Evolutionary conservation across 257 asterid genomes (phyloP).

Genomic region (Haberlea rhodopensis): DNA sequence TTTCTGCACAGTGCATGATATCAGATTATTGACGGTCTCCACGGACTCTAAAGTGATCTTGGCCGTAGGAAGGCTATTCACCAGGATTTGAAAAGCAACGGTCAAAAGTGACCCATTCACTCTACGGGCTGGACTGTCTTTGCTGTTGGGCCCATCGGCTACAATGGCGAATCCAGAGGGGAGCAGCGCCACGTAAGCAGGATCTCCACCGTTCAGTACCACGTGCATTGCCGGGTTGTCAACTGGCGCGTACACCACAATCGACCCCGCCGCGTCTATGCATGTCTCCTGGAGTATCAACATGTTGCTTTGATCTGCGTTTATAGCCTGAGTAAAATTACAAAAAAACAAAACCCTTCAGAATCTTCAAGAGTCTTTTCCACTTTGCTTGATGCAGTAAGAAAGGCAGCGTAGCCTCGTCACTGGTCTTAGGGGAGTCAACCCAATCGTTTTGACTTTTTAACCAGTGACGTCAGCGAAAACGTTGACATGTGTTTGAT

Average conservation of each 20-base stretch:
- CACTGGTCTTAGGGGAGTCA: neutral
- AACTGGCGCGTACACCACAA: slow-evolving; percentile 62
- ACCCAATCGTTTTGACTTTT: neutral
- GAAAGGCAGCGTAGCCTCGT: neutral
- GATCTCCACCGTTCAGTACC: slow-evolving; percentile 66
- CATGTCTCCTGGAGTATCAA: slow-evolving; percentile 56
- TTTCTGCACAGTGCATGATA: slow-evolving; percentile 59
- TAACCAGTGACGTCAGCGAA: neutral
- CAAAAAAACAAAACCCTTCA: neutral
- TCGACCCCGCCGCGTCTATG: slow-evolving; percentile 54
- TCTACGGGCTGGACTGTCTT: slow-evolving; percentile 31
- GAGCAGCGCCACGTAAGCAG: slow-evolving; percentile 49
- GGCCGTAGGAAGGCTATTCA: slow-evolving; percentile 53
- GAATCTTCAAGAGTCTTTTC: too few relatives aligned
- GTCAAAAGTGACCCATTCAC: slow-evolving; percentile 51
- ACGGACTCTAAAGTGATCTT: slow-evolving; percentile 57
- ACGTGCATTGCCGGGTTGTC: slow-evolving; percentile 63
- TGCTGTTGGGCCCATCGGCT: slow-evolving; percentile 41
- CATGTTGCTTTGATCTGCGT: slow-evolving; percentile 54
- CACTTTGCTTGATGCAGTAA: too few relatives aligned
- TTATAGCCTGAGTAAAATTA: slow-evolving; percentile 33
- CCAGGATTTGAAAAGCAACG: slow-evolving; percentile 57
- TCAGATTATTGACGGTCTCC: slow-evolving; percentile 54
- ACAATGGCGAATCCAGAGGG: slow-evolving; percentile 56
- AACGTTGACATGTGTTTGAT: neutral